Evolutionary conservation across 129 eudicot species (phyloP).

Genomic region (Escallonia rubra): DNA sequence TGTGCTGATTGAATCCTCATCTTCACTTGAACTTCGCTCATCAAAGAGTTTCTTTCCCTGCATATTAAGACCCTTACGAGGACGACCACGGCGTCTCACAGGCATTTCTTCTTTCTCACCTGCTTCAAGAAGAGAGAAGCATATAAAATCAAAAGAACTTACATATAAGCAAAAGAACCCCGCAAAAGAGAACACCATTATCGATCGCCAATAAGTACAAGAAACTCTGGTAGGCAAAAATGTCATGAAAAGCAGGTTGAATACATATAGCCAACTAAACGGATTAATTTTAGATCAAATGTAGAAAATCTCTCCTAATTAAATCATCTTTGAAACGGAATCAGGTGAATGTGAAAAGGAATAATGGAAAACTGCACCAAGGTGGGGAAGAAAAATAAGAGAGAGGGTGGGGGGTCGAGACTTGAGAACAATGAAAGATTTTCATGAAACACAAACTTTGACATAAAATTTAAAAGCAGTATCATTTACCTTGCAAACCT

Average conservation of each 20-base stretch:
- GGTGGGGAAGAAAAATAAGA: neutral
- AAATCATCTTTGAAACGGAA: neutral
- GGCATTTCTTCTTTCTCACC: slow-evolving; percentile 67
- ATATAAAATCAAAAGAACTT: neutral
- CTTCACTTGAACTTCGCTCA: slow-evolving; percentile 82
- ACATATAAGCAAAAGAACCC: too few relatives aligned
- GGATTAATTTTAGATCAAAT: too few relatives aligned
- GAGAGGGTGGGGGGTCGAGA: neutral
- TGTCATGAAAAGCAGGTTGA: too few relatives aligned
- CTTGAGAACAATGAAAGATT: neutral
- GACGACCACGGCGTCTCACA: slow-evolving; percentile 82
- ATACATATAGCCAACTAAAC: too few relatives aligned
- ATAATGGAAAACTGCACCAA: neutral
- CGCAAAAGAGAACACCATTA: too few relatives aligned
- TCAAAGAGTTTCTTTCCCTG: slow-evolving; percentile 83
- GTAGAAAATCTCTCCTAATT: too few relatives aligned
- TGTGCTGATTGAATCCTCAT: slow-evolving; percentile 64
- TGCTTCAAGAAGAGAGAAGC: slow-evolving; percentile 11
- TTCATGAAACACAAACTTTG: neutral
- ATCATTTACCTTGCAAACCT: slow-evolving; percentile 41
- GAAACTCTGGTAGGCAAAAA: too few relatives aligned
- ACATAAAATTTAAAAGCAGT: neutral
- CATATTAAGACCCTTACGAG: slow-evolving; percentile 51
- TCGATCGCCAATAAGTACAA: too few relatives aligned
- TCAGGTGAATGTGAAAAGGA: neutral